Evolutionary conservation across 257 asterid genomes (phyloP).

Genomic region (Primulina eburnea): DNA sequence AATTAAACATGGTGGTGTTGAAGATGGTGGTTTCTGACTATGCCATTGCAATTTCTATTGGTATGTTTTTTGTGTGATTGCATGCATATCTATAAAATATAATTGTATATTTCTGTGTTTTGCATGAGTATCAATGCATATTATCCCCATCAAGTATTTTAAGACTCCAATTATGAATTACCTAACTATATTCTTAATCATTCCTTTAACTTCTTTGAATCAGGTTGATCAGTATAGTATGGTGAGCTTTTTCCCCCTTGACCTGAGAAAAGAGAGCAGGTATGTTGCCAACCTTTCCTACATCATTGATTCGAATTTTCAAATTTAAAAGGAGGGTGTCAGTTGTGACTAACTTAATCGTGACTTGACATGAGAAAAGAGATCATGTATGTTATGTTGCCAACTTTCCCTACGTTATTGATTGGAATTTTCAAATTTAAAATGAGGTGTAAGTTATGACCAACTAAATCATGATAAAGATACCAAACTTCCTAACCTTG

Average conservation of each 20-base stretch:
- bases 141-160: conserved; percentile 1
- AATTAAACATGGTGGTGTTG: neutral
- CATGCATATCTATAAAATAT: neutral
- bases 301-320: conserved; percentile 2
- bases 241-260: conserved; percentile 91
- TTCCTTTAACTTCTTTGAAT: conserved; percentile 22
- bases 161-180: neutral
- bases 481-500: neutral
- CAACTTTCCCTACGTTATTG: neutral
- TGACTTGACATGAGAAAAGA: conserved; percentile 69
- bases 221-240: conserved; percentile 94
- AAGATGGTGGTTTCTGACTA: too few species aligned
- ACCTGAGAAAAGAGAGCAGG: conserved; percentile 92
- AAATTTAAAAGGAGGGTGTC: neutral
- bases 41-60: too few species aligned
- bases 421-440: neutral
- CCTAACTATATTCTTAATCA: conserved; percentile 1
- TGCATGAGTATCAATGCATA: neutral
- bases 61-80: too few species aligned
- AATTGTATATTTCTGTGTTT: neutral
- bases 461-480: neutral
- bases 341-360: neutral
- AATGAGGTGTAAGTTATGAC: neutral
- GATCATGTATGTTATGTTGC: conserved; percentile 45
- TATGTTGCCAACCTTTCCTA: conserved; percentile 21